Evolutionary conservation across 805 yeast genomes (phyloP).

Genomic region (Candida insectalens): DNA sequence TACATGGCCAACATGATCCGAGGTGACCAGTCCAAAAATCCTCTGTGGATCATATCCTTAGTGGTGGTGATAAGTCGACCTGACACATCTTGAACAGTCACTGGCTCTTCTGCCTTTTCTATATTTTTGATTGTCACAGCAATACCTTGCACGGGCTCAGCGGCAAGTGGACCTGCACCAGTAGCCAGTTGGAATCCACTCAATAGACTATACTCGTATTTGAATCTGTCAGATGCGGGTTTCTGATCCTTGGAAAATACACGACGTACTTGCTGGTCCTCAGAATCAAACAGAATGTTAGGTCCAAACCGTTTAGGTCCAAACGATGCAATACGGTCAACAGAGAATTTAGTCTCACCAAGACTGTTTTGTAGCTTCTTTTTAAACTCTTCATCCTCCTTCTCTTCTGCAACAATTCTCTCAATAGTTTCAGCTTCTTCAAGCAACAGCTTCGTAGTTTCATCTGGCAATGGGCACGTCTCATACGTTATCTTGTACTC

Average conservation of each 20-base stretch:
- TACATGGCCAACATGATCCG: conserved; percentile 89
- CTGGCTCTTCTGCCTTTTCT: conserved; percentile 18
- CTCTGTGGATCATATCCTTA: conserved; percentile 62
- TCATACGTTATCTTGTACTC: conserved; percentile 31
- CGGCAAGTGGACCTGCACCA: conserved; percentile 78
- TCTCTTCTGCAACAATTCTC: conserved; percentile 38
- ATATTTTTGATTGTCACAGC: conserved; percentile 41
- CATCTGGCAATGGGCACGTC: conserved; percentile 46
- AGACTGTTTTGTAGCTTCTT: conserved; percentile 22
- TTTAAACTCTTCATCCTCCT: conserved; percentile 42
- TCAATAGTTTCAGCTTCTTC: conserved; percentile 36
- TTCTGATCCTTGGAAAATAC: conserved; percentile 13
- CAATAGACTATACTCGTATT: conserved; percentile 52
- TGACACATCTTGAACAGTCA: conserved; percentile 36
- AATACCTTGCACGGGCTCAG: conserved; percentile 82
- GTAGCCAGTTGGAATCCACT: conserved; percentile 83
- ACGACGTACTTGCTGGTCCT: conserved; percentile 25
- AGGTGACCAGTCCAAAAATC: conserved; percentile 76
- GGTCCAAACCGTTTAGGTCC: conserved; percentile 76
- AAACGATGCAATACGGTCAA: conserved; percentile 42
- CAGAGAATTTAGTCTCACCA: conserved; percentile 2
- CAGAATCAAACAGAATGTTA: conserved; percentile 57
- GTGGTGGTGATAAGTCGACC: conserved; percentile 71
- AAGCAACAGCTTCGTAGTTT: conserved; percentile 37
- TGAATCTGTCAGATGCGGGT: conserved; percentile 15